phyloP scores from a whole-genome alignment of 805 yeast species.

The Kodamaea sagamina region DNA sequence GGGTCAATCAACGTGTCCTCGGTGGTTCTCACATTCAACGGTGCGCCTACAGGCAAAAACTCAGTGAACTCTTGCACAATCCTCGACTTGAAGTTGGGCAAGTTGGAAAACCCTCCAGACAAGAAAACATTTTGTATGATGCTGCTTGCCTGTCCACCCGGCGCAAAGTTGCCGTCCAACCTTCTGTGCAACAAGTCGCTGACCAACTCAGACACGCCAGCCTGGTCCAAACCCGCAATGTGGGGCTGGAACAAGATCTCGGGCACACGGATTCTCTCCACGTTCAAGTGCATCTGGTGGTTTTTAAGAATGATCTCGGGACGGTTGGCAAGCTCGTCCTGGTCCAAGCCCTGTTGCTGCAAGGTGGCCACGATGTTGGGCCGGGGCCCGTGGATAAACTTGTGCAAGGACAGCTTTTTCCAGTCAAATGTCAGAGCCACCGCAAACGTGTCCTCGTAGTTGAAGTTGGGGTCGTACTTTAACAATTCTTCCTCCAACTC shows the following conservation, averaged over 20 bases:
- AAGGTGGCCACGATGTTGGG: slow-evolving; percentile 64
- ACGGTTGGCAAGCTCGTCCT: slow-evolving; percentile 45
- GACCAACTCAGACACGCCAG: slow-evolving; percentile 81
- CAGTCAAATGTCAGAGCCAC: slow-evolving; percentile 73
- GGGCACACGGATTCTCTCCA: slow-evolving; percentile 90
- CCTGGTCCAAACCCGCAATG: slow-evolving; percentile 94
- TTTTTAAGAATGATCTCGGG: slow-evolving; percentile 78
- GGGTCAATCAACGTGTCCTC: slow-evolving; percentile 73
- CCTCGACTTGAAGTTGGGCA: slow-evolving; percentile 68
- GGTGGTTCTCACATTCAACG: slow-evolving; percentile 63
- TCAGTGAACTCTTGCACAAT: slow-evolving; percentile 66
- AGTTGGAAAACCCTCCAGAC: slow-evolving; percentile 80
- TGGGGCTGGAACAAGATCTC: slow-evolving; percentile 91
- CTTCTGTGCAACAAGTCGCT: slow-evolving; percentile 65
- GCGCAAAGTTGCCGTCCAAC: slow-evolving; percentile 54
- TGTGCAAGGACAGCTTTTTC: slow-evolving; percentile 76
- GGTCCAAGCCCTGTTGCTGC: slow-evolving; percentile 44
- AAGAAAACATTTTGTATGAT: slow-evolving; percentile 68
- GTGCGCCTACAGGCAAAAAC: slow-evolving; percentile 68
- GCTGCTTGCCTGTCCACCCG: slow-evolving; percentile 54
- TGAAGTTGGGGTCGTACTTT: slow-evolving; percentile 82
- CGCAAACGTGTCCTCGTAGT: slow-evolving; percentile 81
- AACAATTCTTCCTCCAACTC: slow-evolving; percentile 74
- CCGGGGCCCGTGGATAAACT: slow-evolving; percentile 87
- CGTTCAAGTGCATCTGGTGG: slow-evolving; percentile 86